Evolutionary conservation across 345 rosid genomes (phyloP), one percentile per base, ranked within the genome.

Genomic region (Sonneratia caseolaris): DNA sequence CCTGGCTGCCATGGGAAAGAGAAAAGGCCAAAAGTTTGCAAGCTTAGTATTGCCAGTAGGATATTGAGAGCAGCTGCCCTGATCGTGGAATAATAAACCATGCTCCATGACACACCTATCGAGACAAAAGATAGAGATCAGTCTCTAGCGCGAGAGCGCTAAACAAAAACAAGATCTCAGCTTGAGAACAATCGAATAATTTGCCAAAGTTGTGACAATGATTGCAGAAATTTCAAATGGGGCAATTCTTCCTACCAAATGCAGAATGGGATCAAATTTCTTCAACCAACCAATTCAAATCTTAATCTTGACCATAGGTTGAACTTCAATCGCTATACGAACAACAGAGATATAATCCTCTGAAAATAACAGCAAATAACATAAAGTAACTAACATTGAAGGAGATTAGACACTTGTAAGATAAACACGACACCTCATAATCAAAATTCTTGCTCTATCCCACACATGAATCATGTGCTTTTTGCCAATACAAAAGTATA

Each of bases 21-120:
- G 38, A 62, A 62, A 62, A 62, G 38, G 5, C 66, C 32, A n/a
- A 59, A 59, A 24, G 27, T 24, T 21, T 21, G 64, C 36, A 59
- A 24, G 64, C 64, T 59, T 59, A n/a, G 36, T 24, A 59, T 59
- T 10, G 11, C 64, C 37, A 27, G 66, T 32, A 27, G 66, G 66
- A 35, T 12, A 62, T 35, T 24, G 36, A 27, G 13, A 35, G 66
- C 66, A 62, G 37, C 37, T 24, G 37, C 66, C 19, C 19, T 62
- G 66, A 62, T 15, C 38, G 13, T 62, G 66, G 37, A 37, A 62
- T 35, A 62, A 62, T 27, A 62, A 62, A 62, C 64, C 64, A 62
- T 62, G 66, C 66, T 7, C 38, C 27, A 62, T 27, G 3, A 62
- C 66, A 62, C 37, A 62, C 38, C 37, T 62, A 62, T 24, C 27